These are phyloP conservation scores for Myxozyma vanderwaltii DNA, from an alignment of 805 yeast species.

Conservation along the genomic window DNA sequence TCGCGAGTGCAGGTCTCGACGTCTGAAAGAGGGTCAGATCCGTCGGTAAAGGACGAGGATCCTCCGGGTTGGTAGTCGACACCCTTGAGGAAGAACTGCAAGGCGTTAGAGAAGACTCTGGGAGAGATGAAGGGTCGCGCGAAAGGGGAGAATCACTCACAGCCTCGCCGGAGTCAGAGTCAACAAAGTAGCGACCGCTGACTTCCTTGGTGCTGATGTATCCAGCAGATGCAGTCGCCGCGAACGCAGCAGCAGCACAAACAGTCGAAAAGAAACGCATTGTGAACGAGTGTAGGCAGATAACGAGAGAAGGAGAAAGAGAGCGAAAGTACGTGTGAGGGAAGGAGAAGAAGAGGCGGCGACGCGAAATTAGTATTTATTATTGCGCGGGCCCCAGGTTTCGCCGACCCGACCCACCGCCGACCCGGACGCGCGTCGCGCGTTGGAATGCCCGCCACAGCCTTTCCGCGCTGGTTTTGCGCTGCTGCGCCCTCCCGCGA, in stretches of 20 bases:
- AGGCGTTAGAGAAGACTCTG: not conserved
- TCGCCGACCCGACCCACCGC: too few relatives aligned
- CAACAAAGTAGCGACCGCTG: slow-evolving; percentile 71
- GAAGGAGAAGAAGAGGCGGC: not conserved
- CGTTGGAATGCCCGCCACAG: slow-evolving; percentile 4
- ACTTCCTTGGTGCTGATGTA: slow-evolving; percentile 66
- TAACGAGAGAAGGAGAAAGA: not conserved
- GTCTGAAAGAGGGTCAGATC: slow-evolving; percentile 75
- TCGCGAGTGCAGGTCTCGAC: slow-evolving; percentile 77
- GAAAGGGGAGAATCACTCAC: slow-evolving; percentile 47
- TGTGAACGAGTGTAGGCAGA: not conserved
- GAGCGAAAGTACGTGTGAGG: not conserved
- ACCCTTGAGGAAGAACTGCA: slow-evolving; percentile 74
- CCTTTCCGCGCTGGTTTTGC: too few relatives aligned
- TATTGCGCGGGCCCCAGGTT: too few relatives aligned
- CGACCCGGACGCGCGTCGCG: slow-evolving; percentile 7
- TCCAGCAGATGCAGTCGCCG: slow-evolving; percentile 14
- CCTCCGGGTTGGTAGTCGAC: slow-evolving; percentile 98
- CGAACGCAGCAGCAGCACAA: slow-evolving; percentile 11
- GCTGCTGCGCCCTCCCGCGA: not conserved
- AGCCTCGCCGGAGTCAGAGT: slow-evolving; percentile 71
- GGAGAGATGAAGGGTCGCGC: not conserved
- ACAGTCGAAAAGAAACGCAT: slow-evolving; percentile 21
- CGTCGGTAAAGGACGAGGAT: slow-evolving; percentile 56
- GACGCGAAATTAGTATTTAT: not conserved